These are phyloP conservation scores for Corymbia calophylla DNA, from an alignment of 441 rosid genomes.

Conservation along the genomic window DNA sequence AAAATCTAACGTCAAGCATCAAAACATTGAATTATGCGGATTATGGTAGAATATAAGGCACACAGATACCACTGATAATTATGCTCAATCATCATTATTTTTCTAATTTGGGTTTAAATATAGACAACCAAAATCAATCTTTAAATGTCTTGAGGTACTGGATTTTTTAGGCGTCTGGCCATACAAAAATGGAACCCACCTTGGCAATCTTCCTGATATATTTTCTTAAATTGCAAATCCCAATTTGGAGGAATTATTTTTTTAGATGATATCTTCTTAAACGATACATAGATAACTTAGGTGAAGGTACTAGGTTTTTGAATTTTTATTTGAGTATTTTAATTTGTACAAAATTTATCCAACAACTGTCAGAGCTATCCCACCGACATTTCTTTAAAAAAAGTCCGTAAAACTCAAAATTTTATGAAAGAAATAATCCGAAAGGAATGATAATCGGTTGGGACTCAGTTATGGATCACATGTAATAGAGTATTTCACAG, in stretches of 20 bases:
- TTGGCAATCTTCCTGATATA: background rate
- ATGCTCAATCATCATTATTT: background rate
- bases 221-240: background rate
- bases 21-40: fast-evolving
- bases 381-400: background rate
- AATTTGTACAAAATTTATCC: background rate
- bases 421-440: background rate
- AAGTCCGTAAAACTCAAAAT: background rate
- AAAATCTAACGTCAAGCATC: background rate
- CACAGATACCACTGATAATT: background rate
- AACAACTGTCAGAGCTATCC: background rate
- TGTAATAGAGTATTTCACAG: background rate
- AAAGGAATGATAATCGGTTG: background rate
- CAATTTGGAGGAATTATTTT: background rate
- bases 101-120: background rate
- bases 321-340: background rate
- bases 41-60: background rate
- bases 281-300: background rate
- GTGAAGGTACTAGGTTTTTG: background rate
- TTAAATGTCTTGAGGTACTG: background rate
- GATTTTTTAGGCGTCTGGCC: background rate
- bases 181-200: background rate
- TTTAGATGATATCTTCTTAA: background rate
- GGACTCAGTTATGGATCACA: background rate
- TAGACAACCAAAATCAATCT: background rate